These are phyloP conservation scores for Leccinum fuscescens DNA, from an alignment of 1,284 basidiomycete species.

Conservation along the genomic window DNA sequence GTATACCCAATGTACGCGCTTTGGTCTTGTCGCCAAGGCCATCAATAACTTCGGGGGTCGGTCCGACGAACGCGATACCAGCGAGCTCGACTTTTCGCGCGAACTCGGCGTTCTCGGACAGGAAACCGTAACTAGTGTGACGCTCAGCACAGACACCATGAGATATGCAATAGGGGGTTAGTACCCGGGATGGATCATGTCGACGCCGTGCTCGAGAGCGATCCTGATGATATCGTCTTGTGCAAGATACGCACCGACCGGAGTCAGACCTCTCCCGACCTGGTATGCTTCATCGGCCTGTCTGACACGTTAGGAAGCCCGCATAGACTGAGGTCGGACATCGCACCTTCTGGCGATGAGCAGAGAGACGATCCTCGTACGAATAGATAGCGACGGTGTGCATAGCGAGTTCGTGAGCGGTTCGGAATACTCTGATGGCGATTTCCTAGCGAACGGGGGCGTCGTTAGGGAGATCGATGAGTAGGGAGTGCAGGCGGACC, in stretches of 20 bases:
- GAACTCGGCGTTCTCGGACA: conserved; percentile 95
- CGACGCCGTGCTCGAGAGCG: conserved; percentile 94
- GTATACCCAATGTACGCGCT: conserved; percentile 79
- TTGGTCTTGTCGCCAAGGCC: conserved; percentile 99
- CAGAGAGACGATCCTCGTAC: conserved; percentile 93
- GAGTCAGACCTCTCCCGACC: conserved; percentile 93
- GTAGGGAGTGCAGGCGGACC: conserved; percentile 29
- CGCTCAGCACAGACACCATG: conserved; percentile 7
- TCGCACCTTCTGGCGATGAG: conserved; percentile 92
- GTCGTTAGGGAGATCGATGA: conserved; percentile 4
- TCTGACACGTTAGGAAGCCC: conserved; percentile 44
- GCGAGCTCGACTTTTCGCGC: conserved; percentile 96
- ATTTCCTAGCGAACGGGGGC: conserved; percentile 73
- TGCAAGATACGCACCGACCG: conserved; percentile 95
- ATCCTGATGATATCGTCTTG: conserved; percentile 97
- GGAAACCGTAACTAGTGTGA: conserved; percentile 83
- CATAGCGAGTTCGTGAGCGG: conserved; percentile 98
- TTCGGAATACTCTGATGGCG: conserved; percentile 97
- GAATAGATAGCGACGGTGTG: conserved; percentile 99
- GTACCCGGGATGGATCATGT: conserved; percentile 99
- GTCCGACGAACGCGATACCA: conserved; percentile 96
- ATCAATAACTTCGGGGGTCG: conserved; percentile 95
- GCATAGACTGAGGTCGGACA: conserved; percentile 32
- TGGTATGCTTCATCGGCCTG: conserved; percentile 98
- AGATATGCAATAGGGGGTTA: conserved; percentile 3